Base-by-base conservation (phyloP, 805 yeast genomes). In the Saccharomycopsis fibuligera region DNA sequence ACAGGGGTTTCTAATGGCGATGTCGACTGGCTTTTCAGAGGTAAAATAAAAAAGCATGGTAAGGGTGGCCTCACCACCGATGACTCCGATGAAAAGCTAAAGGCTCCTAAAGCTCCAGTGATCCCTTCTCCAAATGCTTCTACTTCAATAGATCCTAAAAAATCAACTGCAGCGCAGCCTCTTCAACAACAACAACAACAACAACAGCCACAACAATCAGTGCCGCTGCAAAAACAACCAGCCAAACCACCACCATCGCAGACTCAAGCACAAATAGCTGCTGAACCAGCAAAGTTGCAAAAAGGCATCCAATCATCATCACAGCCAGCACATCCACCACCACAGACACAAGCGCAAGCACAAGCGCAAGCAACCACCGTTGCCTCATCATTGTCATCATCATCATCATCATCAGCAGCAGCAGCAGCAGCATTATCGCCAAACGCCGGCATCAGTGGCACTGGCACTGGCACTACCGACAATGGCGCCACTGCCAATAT, bases 11-110 rank as follows among this genome's bases (percentile, higher is more conserved):
- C 83, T 45, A 80, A 82, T 57, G 83, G 86, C 39, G 91, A 85
- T 56, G 89, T 86, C 10, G 95, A 85, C 59, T 86, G 95, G 95
- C 68, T 86, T 24, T 85, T 85, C 60, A 70, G 88, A 57, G 90
- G 90, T n/a, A 81, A 81, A 60, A 79, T 81, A 36, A 70, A 78
- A 76, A 65, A 79, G 75, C 54, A 59, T 74, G 43, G 66, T 74
- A 36, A 75, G 24, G 54, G 37, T 23, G 39, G 46, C 47, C 27
- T 30, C n/a, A 41, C 31, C 31, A 23, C 27, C n/a, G 48, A 35
- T 6, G 45, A 24, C 29, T 12, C 46, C 17, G 42, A 35, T 19
- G 43, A 23, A 33, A 27, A 41, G 8, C 29, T 44, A 14, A 45
- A 47, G 30, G 16, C 50, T 5, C 47, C 58, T 16, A 45, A 44